Conservation (phyloP, 345 rosid genomes). For the Toxicodendron radicans region DNA sequence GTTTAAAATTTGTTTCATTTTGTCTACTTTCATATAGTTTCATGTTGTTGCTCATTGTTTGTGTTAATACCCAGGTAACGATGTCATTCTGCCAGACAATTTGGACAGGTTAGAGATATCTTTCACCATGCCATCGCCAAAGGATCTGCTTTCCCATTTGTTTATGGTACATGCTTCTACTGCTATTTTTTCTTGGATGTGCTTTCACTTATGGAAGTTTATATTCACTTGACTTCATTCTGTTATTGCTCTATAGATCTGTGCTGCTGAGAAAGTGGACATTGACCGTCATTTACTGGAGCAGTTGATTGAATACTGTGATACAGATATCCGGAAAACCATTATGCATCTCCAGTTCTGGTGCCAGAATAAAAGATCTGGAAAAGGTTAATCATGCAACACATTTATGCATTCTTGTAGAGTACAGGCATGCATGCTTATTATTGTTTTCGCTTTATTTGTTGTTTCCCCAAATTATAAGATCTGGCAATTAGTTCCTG, state of each 20-base stretch:
- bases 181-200: conserved; percentile 14
- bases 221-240: conserved; percentile 24
- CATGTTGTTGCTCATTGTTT: conserved; percentile 18
- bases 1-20: conserved; percentile 17
- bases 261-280: conserved; percentile 62
- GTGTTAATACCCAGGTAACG: conserved; percentile 50
- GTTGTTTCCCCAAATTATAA: neutral
- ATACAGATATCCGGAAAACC: conserved; percentile 77
- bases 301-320: conserved; percentile 50
- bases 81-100: conserved; percentile 68
- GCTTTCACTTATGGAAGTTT: conserved; percentile 13
- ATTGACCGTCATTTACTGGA: conserved; percentile 54
- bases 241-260: conserved; percentile 48
- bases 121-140: conserved; percentile 52
- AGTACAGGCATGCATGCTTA: conserved; percentile 2
- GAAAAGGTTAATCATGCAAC: conserved; percentile 47
- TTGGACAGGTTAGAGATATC: conserved; percentile 60
- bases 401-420: neutral
- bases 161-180: conserved; percentile 43
- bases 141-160: conserved; percentile 62
- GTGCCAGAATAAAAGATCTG: conserved; percentile 66
- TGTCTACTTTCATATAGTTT: conserved; percentile 7
- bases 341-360: conserved; percentile 86
- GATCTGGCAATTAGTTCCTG: neutral
- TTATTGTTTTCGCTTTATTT: neutral